Evolutionary conservation across 1,284 basidiomycete genomes (phyloP), one percentile per base, ranked within the genome.

Genomic region (Rhizoctonia solani): DNA sequence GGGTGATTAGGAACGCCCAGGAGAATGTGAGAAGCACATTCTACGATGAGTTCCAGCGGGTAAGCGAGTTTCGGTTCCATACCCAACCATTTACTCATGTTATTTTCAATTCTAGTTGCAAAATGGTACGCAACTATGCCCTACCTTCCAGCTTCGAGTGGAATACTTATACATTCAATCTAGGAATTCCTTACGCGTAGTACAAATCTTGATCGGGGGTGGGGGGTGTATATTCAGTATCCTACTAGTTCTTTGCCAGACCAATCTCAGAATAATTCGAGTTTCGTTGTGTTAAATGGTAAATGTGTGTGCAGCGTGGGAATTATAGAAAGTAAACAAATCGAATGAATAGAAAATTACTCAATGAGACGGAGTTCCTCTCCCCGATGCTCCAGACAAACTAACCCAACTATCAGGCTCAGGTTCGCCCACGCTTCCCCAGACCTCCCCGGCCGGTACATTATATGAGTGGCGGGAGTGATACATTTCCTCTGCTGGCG

Each of bases 1-100:
- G 86, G 25, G 83, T 94, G 39, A 89, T 98, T 69, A 85, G 86
- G 71, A 96, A 99, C 74, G 97, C 97, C 1, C 90, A 95, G 73
- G 94, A 98, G 79, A 99, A 99, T 76, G 84, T 92, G 68, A 83
- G 95, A 72, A 95, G 90, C 72, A 92, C 90, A 29, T 88, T 91
- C 0, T 98, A 98, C 75, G 96, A 98, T 74, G 92, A 94, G 74
- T 97, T 93, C 79, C 91, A 93, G 76, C 79, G 89, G 76, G 90
- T 90, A 41, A 32, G 71, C 53, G 19, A 19, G 21, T 37, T 16
- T 3, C 29, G 19, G 55, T n/a, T 30, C 47, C 25, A 19, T 41
- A 19, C 13, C 34, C 32, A 25, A 58, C 21, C 21, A 16, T 39
- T 47, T 21, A 42, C 58, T 65, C 23, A 65, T 41, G 14, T 14